Evolutionary conservation across 2,329 filamentous ascomycete genomes (phyloP).

Genomic region (Sphaceloma murrayae): DNA sequence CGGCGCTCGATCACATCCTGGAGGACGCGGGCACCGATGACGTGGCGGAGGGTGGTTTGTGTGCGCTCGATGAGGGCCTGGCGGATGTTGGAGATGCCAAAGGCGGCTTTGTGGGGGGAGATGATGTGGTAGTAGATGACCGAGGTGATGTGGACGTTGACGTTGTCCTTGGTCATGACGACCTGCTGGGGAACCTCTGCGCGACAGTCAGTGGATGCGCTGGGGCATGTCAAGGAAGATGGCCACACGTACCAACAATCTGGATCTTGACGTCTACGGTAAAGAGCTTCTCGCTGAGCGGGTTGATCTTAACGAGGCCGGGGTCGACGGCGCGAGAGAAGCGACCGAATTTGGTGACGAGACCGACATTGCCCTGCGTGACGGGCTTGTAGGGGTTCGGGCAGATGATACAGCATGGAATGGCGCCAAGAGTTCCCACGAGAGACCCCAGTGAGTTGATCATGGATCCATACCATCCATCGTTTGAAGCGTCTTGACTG

Average conservation of each 20-base stretch:
- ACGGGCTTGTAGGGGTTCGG: constrained; percentile 96
- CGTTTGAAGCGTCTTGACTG: constrained; percentile 56
- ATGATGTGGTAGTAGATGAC: constrained; percentile 99
- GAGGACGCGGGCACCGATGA: constrained; percentile 86
- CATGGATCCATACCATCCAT: constrained; percentile 86
- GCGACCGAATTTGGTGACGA: constrained; percentile 89
- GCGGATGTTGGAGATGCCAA: constrained; percentile 87
- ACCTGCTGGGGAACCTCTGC: constrained; percentile 84
- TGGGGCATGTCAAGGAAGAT: not conserved
- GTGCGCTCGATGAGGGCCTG: constrained; percentile 97
- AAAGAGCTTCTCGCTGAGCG: constrained; percentile 77
- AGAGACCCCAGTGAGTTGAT: constrained; percentile 66
- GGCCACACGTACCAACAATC: constrained; percentile 55
- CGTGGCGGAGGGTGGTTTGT: constrained; percentile 93
- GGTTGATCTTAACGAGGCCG: constrained; percentile 94
- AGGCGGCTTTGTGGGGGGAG: constrained; percentile 90
- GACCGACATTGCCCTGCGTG: constrained; percentile 82
- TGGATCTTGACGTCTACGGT: constrained; percentile 99
- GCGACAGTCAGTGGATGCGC: not conserved
- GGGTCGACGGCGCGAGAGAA: constrained; percentile 96
- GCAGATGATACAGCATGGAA: constrained; percentile 85
- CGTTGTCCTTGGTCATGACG: constrained; percentile 99
- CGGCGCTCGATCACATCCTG: constrained; percentile 98
- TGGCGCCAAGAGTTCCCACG: constrained; percentile 70
- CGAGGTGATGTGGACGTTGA: constrained; percentile 82